Evolutionary conservation across 2,329 filamentous ascomycete genomes (phyloP).

Genomic region (Ceratocystiopsis minuta): DNA sequence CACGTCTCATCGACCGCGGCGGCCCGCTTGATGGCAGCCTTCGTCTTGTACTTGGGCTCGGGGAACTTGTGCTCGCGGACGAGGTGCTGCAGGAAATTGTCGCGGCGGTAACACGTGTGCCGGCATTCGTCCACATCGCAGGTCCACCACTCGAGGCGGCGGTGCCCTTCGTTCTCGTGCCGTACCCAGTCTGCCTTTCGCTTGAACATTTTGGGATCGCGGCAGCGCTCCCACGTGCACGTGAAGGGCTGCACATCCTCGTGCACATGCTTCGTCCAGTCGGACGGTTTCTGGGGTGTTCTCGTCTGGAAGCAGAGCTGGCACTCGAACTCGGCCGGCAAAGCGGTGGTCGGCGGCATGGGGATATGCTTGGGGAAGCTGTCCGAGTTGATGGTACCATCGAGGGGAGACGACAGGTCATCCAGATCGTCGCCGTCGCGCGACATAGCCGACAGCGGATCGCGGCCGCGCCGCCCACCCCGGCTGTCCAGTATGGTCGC

Average conservation of each 20-base stretch:
- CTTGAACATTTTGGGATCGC: slow-evolving; percentile 81
- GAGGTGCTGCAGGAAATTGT: slow-evolving; percentile 86
- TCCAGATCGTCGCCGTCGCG: slow-evolving; percentile 49
- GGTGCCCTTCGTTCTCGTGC: slow-evolving; percentile 81
- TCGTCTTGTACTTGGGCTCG: slow-evolving; percentile 71
- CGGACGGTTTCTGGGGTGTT: slow-evolving; percentile 76
- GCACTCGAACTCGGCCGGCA: slow-evolving; percentile 83
- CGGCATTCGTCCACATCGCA: slow-evolving; percentile 67
- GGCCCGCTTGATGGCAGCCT: slow-evolving; percentile 44
- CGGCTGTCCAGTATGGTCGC: slow-evolving; percentile 42
- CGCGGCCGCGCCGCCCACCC: slow-evolving; percentile 39
- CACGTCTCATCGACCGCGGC: slow-evolving; percentile 47
- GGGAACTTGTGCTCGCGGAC: slow-evolving; percentile 77
- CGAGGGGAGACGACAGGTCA: slow-evolving; percentile 34
- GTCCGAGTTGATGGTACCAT: slow-evolving; percentile 51
- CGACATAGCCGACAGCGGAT: slow-evolving; percentile 33
- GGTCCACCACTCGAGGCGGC: slow-evolving; percentile 80
- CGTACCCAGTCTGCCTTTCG: slow-evolving; percentile 91
- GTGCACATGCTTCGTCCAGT: slow-evolving; percentile 94
- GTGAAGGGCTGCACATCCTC: slow-evolving; percentile 89
- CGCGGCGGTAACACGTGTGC: slow-evolving; percentile 70
- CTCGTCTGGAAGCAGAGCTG: slow-evolving; percentile 72
- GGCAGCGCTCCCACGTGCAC: slow-evolving; percentile 71
- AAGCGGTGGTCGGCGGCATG: slow-evolving; percentile 54
- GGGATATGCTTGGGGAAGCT: slow-evolving; percentile 70